Conservation (phyloP, 257 asterid genomes). For the Solanum bulbocastanum region DNA sequence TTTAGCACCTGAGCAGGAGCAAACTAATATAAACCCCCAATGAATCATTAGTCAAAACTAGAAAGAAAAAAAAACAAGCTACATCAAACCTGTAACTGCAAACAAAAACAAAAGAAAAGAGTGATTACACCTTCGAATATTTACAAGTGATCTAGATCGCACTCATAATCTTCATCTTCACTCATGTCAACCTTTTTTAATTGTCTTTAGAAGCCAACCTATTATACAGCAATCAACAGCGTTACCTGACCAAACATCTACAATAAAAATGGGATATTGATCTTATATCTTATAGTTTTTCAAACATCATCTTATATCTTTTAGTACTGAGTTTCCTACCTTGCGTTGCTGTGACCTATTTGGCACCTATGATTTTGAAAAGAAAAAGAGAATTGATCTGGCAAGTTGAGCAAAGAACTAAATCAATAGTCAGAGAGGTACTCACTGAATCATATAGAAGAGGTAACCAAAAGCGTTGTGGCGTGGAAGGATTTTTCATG, state of each 20-base stretch:
- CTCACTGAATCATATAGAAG: conserved; percentile 80
- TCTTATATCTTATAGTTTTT: not conserved
- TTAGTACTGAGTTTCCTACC: not conserved
- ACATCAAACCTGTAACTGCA: not conserved
- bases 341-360: not conserved
- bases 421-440: not conserved
- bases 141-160: not conserved
- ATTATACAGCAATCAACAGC: not conserved
- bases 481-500: conserved; percentile 87
- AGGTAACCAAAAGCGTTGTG: conserved; percentile 83
- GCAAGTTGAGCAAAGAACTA: not conserved
- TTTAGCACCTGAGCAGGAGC: not conserved
- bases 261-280: not conserved
- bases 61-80: not conserved
- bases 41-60: not conserved
- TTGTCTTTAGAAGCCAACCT: not conserved
- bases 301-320: not conserved
- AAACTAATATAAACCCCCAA: not conserved
- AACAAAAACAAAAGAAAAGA: not conserved
- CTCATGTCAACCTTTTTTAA: not conserved
- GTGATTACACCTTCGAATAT: not conserved
- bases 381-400: not conserved
- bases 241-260: not conserved
- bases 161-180: not conserved
- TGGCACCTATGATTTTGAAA: not conserved